Conservation (phyloP, 2,329 filamentous ascomycete genomes). For the Aspergillus vadensis region DNA sequence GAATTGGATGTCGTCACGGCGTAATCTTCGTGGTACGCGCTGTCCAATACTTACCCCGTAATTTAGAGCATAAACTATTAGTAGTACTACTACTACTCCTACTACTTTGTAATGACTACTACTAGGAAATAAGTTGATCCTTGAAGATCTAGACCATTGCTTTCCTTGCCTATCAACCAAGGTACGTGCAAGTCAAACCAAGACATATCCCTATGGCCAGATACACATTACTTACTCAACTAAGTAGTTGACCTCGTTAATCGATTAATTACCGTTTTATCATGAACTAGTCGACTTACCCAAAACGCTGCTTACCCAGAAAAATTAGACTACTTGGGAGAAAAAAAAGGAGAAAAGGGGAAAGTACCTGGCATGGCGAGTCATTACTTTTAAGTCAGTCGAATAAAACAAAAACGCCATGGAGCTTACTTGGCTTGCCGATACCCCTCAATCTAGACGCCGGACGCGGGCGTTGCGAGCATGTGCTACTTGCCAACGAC, state of each 20-base stretch:
- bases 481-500: constrained; percentile 36
- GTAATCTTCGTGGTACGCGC: background rate
- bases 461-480: constrained; percentile 34
- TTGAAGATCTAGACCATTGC: background rate
- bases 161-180: background rate
- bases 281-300: too few relatives aligned
- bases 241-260: too few relatives aligned
- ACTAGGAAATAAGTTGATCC: background rate
- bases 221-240: too few relatives aligned
- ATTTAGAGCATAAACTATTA: too few relatives aligned
- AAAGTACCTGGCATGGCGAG: background rate
- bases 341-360: too few relatives aligned
- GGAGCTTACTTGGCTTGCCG: constrained; percentile 40
- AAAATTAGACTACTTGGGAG: too few relatives aligned
- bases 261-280: too few relatives aligned
- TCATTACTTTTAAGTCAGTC: background rate
- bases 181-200: background rate
- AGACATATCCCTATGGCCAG: too few relatives aligned
- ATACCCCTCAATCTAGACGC: constrained; percentile 37
- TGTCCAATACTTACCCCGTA: background rate
- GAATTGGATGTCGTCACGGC: background rate
- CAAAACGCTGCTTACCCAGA: too few relatives aligned
- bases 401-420: constrained; percentile 18
- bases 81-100: too few relatives aligned
- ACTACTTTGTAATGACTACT: background rate